Conservation (phyloP, 2,329 filamentous ascomycete species). For the Didymella sp. region DNA sequence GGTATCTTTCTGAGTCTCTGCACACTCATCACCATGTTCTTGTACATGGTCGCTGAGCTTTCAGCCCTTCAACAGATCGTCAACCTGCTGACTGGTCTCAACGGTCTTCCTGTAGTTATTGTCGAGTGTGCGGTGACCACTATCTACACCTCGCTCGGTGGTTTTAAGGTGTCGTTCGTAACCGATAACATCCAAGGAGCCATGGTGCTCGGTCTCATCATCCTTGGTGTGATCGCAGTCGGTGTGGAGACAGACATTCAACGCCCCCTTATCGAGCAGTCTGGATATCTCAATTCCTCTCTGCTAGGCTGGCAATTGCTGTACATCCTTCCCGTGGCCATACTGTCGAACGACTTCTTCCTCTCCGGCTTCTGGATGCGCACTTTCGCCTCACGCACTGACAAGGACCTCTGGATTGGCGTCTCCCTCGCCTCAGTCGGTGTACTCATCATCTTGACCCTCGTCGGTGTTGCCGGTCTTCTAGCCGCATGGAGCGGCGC, state of each 20-base stretch:
- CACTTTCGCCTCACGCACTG: constrained; percentile 79
- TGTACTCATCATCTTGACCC: constrained; percentile 72
- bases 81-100: constrained; percentile 73
- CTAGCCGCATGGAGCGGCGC: constrained; percentile 81
- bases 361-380: constrained; percentile 84
- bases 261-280: constrained; percentile 69
- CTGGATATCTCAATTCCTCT: constrained; percentile 71
- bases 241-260: constrained; percentile 78
- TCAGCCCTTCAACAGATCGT: constrained; percentile 83
- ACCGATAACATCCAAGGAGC: constrained; percentile 82
- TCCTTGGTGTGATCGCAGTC: constrained; percentile 79
- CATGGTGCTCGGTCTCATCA: constrained; percentile 77
- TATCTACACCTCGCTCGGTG: constrained; percentile 82
- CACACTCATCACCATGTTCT: constrained; percentile 80
- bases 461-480: constrained; percentile 76
- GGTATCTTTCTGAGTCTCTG: constrained; percentile 78
- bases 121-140: constrained; percentile 80
- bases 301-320: constrained; percentile 84
- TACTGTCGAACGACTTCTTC: constrained; percentile 87
- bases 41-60: constrained; percentile 87
- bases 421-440: constrained; percentile 69
- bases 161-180: constrained; percentile 83
- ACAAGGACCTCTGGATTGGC: constrained; percentile 78
- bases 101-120: constrained; percentile 77
- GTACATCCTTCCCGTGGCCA: constrained; percentile 82